A percentile compares a stretch with the other conserved stretches of the same genome.
Conservation (phyloP, 148 eudicot species). For the Silene conica region DNA sequence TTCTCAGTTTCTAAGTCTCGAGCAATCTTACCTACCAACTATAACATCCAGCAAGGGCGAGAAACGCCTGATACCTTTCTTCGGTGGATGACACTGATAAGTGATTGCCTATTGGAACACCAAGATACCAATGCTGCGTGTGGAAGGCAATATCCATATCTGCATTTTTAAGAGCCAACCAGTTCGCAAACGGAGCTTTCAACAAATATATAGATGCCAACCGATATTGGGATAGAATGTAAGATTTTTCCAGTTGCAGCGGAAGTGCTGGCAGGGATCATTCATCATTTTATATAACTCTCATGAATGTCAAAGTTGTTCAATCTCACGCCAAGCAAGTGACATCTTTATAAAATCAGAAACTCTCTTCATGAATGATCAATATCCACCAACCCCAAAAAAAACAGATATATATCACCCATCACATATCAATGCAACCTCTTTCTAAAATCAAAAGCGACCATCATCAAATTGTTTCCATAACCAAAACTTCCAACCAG, state of each 20-base stretch:
- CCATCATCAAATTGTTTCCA: conserved; percentile 5
- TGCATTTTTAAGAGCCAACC: conserved; percentile 99
- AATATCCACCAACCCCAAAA: conserved; percentile 12
- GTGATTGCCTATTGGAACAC: conserved; percentile 86
- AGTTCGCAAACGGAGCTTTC: conserved; percentile 86
- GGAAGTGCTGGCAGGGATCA: conserved; percentile 43
- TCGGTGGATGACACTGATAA: conserved; percentile 68
- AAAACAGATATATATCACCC: conserved; percentile 17
- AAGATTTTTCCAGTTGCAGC: conserved; percentile 56
- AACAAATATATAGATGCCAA: conserved; percentile 72
- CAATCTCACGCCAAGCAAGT: conserved; percentile 23
- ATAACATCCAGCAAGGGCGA: conserved; percentile 80
- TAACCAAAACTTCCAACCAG: conserved; percentile 2
- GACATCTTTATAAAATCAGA: conserved; percentile 13
- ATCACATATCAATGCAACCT: conserved; percentile 23
- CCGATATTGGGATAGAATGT: conserved; percentile 53
- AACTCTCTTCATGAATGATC: conserved; percentile 14
- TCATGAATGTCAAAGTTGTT: conserved; percentile 32
- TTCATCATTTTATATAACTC: conserved; percentile 38
- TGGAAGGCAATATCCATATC: conserved; percentile 80
- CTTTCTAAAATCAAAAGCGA: conserved; percentile 1
- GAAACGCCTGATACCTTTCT: conserved; percentile 93
- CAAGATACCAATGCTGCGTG: conserved; percentile 86
- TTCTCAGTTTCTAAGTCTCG: conserved; percentile 64
- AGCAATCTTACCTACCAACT: conserved; percentile 97